Evolutionary conservation across 2,329 filamentous ascomycete species (phyloP).

Genomic region (Diplodia intermedia): DNA sequence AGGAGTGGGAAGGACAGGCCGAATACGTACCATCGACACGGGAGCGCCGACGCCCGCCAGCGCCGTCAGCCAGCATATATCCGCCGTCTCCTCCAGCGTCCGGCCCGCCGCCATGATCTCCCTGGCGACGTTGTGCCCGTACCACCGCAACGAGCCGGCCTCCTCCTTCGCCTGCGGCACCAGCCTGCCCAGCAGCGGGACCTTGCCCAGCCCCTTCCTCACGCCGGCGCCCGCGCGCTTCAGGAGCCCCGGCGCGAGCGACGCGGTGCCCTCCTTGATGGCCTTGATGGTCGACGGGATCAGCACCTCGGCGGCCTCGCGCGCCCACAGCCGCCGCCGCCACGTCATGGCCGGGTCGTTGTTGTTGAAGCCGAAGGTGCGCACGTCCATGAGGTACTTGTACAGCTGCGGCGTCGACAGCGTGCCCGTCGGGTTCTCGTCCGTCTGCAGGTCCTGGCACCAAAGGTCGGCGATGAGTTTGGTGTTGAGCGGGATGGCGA

Average conservation of each 20-base stretch:
- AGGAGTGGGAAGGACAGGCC: neutral
- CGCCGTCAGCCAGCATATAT: constrained; percentile 31
- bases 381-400: constrained; percentile 53
- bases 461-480: constrained; percentile 38
- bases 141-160: constrained; percentile 17
- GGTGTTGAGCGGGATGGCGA: constrained; percentile 39
- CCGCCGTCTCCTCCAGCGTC: constrained; percentile 24
- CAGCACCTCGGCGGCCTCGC: constrained; percentile 49
- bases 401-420: constrained; percentile 65
- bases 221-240: neutral
- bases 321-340: constrained; percentile 54
- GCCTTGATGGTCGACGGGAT: constrained; percentile 34
- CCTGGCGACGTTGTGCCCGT: constrained; percentile 24
- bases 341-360: constrained; percentile 57
- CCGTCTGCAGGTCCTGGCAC: constrained; percentile 35
- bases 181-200: neutral
- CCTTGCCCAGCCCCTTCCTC: neutral
- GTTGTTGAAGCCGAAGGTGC: constrained; percentile 57
- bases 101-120: constrained; percentile 26
- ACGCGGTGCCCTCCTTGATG: neutral
- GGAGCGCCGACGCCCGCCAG: constrained; percentile 28
- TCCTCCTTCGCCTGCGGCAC: neutral
- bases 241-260: neutral
- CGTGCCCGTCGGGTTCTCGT: constrained; percentile 39
- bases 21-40: constrained; percentile 24